Conservation (phyloP, 805 yeast genomes). For the Saccharomycopsis babjevae region DNA sequence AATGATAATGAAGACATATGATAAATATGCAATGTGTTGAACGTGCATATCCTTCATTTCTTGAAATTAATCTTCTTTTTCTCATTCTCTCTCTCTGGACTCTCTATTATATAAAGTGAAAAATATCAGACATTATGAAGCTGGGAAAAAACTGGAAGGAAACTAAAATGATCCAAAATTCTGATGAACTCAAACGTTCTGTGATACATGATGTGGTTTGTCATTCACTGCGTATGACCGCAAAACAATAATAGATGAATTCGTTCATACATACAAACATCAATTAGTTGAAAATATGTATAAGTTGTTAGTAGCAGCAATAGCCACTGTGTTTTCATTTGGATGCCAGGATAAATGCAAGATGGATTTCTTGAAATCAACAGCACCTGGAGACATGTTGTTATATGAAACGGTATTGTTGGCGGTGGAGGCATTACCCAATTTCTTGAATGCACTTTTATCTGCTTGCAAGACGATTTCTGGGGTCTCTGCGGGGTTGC, state of each 20-base stretch:
- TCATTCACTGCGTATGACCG: neutral
- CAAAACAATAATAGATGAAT: conserved; percentile 11
- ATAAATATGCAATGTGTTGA: neutral
- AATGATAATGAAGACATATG: neutral
- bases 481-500: conserved; percentile 26
- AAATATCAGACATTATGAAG: neutral
- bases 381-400: conserved; percentile 30
- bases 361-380: conserved; percentile 90
- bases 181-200: neutral
- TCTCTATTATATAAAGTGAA: neutral
- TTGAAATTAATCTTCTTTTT: neutral
- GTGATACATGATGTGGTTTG: neutral
- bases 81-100: neutral
- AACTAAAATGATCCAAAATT: neutral
- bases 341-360: conserved; percentile 99
- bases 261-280: conserved; percentile 27
- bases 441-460: conserved; percentile 84
- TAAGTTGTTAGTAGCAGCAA: conserved; percentile 94
- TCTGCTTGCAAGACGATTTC: conserved; percentile 94
- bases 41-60: neutral
- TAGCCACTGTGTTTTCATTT: conserved; percentile 88
- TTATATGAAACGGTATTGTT: conserved; percentile 28
- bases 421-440: conserved; percentile 34
- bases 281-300: conserved; percentile 61
- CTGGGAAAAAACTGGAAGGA: neutral